Percentiles rank a stretch among this genome's conserved stretches.
phyloP scores from a whole-genome alignment of 176 grass and related monocot genomes.

The Leersia perrieri region DNA sequence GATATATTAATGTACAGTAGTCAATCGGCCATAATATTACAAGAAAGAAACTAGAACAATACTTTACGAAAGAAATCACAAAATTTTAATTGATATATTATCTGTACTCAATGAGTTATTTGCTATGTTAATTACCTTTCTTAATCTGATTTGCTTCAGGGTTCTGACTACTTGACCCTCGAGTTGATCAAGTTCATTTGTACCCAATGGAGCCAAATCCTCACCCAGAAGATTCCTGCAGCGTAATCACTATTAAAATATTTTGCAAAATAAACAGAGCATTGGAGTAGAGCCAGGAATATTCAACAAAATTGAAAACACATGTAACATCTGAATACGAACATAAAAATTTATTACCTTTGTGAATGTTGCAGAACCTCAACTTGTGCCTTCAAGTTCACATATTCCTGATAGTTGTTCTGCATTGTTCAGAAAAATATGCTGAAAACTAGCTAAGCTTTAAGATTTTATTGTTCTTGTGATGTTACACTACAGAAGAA shows the following conservation, averaged over 20 bases:
- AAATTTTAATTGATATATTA: neutral
- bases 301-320: neutral
- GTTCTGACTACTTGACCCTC: constrained; percentile 74
- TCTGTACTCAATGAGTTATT: neutral
- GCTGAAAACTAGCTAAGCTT: neutral
- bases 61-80: neutral
- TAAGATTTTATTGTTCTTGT: neutral
- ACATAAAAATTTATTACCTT: constrained; percentile 44
- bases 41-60: neutral
- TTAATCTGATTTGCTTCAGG: constrained; percentile 71
- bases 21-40: neutral
- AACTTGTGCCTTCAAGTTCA: constrained; percentile 67
- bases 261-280: neutral
- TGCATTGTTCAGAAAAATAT: constrained; percentile 33
- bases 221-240: constrained; percentile 87
- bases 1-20: neutral
- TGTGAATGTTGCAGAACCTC: constrained; percentile 81
- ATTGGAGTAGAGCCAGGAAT: neutral
- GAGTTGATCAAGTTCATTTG: constrained; percentile 65
- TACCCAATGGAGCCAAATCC: constrained; percentile 59
- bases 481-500: neutral
- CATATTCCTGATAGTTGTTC: constrained; percentile 79
- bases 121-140: constrained; percentile 53
- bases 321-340: neutral
- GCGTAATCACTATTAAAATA: neutral